Evolutionary conservation across 768 basidiomycete genomes (phyloP).

Genomic region (Amanita jacksonii): DNA sequence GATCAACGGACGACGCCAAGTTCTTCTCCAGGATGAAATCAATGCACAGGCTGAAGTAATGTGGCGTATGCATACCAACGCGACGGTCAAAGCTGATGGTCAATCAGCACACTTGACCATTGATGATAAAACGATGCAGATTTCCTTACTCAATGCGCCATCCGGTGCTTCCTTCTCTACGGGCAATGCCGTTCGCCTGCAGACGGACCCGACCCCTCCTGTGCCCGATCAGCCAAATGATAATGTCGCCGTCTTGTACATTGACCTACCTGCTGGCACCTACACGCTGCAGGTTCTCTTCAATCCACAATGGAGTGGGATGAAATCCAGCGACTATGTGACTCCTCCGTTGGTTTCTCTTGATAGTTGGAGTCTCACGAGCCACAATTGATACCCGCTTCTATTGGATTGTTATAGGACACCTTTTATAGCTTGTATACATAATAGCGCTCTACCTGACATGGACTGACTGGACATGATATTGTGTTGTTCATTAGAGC

Average conservation of each 20-base stretch:
- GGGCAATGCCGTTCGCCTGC: constrained; percentile 42
- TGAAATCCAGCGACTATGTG: constrained; percentile 47
- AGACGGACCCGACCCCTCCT: constrained; percentile 52
- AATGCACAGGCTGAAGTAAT: constrained; percentile 44
- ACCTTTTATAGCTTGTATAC: background rate
- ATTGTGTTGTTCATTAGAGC: background rate
- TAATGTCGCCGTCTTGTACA: constrained; percentile 69
- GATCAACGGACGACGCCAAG: constrained; percentile 77
- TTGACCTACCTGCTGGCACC: constrained; percentile 59
- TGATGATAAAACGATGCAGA: constrained; percentile 55
- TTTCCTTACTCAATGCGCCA: constrained; percentile 59
- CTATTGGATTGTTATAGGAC: constrained; percentile 12
- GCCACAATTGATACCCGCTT: constrained; percentile 47
- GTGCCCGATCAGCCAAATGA: constrained; percentile 65
- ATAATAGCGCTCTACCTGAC: background rate
- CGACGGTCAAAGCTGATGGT: constrained; percentile 51
- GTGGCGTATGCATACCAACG: constrained; percentile 98
- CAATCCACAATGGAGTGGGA: constrained; percentile 85
- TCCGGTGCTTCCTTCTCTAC: constrained; percentile 58
- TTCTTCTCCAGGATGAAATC: constrained; percentile 92
- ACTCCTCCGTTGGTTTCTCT: constrained; percentile 66
- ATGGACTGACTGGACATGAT: background rate
- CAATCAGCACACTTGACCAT: constrained; percentile 69
- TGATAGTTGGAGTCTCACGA: constrained; percentile 66
- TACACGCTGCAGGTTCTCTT: constrained; percentile 81